Evolutionary conservation across 129 eudicot species (phyloP).

Genomic region (Apium graveolens): DNA sequence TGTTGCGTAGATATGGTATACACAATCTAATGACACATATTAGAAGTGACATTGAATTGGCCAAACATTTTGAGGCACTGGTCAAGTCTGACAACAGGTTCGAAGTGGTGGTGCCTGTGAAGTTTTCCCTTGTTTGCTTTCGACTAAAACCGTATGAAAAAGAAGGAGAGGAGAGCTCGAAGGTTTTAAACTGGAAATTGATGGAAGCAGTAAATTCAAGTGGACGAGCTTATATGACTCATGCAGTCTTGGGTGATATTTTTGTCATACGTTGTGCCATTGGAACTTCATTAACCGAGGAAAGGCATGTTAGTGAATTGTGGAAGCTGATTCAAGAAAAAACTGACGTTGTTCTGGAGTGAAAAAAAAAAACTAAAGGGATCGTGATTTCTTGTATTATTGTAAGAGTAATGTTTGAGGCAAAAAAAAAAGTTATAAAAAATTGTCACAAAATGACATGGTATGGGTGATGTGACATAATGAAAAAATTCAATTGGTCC

Average conservation of each 20-base stretch:
- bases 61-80: slow-evolving; percentile 30
- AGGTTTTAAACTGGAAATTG: slow-evolving; percentile 9
- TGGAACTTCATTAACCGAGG: slow-evolving; percentile 20
- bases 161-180: slow-evolving; percentile 3
- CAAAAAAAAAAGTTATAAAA: too few species aligned
- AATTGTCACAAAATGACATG: too few species aligned
- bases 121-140: slow-evolving; percentile 22
- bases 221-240: slow-evolving; percentile 28
- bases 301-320: slow-evolving; percentile 14
- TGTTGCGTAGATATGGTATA: slow-evolving; percentile 36
- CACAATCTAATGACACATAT: slow-evolving; percentile 19
- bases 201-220: slow-evolving; percentile 24
- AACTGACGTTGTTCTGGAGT: neutral
- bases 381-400: too few species aligned
- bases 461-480: too few species aligned
- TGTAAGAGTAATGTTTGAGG: too few species aligned
- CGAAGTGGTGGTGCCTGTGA: slow-evolving; percentile 23
- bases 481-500: too few species aligned
- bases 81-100: slow-evolving; percentile 31
- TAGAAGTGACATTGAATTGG: slow-evolving; percentile 27
- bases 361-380: too few species aligned
- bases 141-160: neutral
- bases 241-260: slow-evolving; percentile 11
- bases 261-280: slow-evolving; percentile 21
- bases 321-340: slow-evolving; percentile 18